Conservation (phyloP, 192 early-diverging fungal species). For the Backusella liffmaniae region DNA sequence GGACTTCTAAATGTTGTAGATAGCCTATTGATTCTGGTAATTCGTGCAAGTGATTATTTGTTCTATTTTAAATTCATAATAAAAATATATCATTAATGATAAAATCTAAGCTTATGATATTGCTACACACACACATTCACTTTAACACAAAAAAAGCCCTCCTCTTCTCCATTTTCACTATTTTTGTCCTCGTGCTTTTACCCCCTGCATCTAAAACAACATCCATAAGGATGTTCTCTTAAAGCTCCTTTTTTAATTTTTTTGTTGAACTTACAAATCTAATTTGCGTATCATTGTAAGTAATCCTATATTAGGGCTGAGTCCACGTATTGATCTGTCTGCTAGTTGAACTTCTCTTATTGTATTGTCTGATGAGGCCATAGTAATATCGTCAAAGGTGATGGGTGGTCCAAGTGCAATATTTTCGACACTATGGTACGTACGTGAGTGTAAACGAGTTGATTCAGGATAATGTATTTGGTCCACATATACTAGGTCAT, state of each 20-base stretch:
- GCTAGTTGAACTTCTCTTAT: slow-evolving; percentile 54
- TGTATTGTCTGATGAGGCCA: neutral
- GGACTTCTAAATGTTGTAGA: slow-evolving; percentile 59
- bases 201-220: slow-evolving; percentile 14
- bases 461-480: slow-evolving; percentile 16
- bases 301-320: slow-evolving; percentile 71
- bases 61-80: slow-evolving; percentile 44
- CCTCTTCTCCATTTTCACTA: neutral
- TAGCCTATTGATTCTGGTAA: slow-evolving; percentile 78
- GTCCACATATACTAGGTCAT: slow-evolving; percentile 23
- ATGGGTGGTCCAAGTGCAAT: neutral
- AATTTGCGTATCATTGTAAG: slow-evolving; percentile 57
- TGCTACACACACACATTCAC: neutral
- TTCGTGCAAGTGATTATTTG: slow-evolving; percentile 65
- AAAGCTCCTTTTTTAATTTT: neutral
- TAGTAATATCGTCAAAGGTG: neutral
- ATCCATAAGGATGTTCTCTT: neutral
- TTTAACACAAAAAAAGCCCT: neutral
- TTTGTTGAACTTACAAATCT: slow-evolving; percentile 62
- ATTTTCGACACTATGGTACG: neutral
- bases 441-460: neutral
- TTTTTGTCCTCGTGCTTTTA: neutral
- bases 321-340: slow-evolving; percentile 44
- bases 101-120: neutral
- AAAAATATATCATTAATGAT: slow-evolving; percentile 10